These are phyloP conservation scores for Boletus coccyginus DNA, from an alignment of 768 basidiomycete species.

Conservation along the genomic window DNA sequence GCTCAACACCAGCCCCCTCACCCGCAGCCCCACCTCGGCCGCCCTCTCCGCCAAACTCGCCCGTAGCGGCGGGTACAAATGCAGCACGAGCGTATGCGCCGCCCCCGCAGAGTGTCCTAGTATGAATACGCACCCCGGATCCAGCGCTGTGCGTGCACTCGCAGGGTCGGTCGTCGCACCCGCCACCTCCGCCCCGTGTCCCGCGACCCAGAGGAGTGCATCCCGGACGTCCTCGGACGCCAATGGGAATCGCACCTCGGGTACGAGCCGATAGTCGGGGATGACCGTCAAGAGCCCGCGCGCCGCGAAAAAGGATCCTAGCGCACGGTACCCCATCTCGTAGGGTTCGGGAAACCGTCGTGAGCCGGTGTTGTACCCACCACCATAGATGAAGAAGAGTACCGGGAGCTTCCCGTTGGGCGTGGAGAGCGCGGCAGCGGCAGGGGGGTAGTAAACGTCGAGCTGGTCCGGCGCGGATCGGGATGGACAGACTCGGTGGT, in stretches of 20 bases:
- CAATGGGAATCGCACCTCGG: constrained; percentile 53
- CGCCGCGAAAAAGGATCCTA: constrained; percentile 61
- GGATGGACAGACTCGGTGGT: background rate
- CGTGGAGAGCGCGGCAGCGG: constrained; percentile 23
- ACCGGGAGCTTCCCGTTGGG: constrained; percentile 40
- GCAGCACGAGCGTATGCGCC: constrained; percentile 44
- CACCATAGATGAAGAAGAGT: constrained; percentile 66
- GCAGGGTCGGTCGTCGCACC: background rate
- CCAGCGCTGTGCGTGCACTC: constrained; percentile 27
- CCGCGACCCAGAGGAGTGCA: constrained; percentile 53
- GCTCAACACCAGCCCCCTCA: constrained; percentile 46
- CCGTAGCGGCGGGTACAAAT: constrained; percentile 33
- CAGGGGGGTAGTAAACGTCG: constrained; percentile 61
- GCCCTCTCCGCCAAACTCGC: constrained; percentile 31
- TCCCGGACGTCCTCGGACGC: constrained; percentile 58
- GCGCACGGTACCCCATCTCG: constrained; percentile 51
- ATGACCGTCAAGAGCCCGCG: constrained; percentile 62
- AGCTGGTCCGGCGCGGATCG: constrained; percentile 38
- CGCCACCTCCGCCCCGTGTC: constrained; percentile 28
- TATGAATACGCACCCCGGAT: constrained; percentile 43
- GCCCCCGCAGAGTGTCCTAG: constrained; percentile 66
- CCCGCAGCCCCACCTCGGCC: constrained; percentile 17
- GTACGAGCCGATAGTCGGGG: constrained; percentile 66
- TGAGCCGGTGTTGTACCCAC: constrained; percentile 54
- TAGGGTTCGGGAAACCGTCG: constrained; percentile 46